Conservation (phyloP, 148 eudicot genomes). For the Limonium bicolor region DNA sequence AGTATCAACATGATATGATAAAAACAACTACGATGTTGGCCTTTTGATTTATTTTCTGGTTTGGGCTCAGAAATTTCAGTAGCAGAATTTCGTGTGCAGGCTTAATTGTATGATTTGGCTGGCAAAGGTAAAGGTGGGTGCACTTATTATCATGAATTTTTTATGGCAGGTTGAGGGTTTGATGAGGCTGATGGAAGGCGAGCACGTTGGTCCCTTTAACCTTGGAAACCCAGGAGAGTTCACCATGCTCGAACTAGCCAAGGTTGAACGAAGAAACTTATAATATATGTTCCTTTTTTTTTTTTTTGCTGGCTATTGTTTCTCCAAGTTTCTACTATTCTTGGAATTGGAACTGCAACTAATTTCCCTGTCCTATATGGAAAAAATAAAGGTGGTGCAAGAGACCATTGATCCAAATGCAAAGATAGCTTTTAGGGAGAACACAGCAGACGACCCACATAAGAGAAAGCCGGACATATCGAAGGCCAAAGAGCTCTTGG, state of each 20-base stretch:
- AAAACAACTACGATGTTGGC: too few relatives aligned
- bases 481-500: slow-evolving; percentile 73
- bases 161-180: slow-evolving; percentile 81
- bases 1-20: too few relatives aligned
- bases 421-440: slow-evolving; percentile 66
- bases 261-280: slow-evolving; percentile 15
- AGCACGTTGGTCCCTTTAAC: slow-evolving; percentile 94
- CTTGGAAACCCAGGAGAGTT: slow-evolving; percentile 96
- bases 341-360: too few relatives aligned
- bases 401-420: slow-evolving; percentile 95
- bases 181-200: slow-evolving; percentile 95
- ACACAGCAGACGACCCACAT: slow-evolving; percentile 99
- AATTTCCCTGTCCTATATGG: too few relatives aligned
- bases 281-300: not conserved
- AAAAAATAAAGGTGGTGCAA: slow-evolving; percentile 74
- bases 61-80: too few relatives aligned
- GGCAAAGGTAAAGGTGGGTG: too few relatives aligned
- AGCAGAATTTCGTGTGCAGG: too few relatives aligned
- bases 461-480: slow-evolving; percentile 93
- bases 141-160: too few relatives aligned
- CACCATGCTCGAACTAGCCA: slow-evolving; percentile 97
- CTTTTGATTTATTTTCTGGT: too few relatives aligned
- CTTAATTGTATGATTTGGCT: too few relatives aligned
- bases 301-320: not conserved
- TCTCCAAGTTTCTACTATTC: not conserved